Conservation (phyloP, 805 yeast species). For the Saccharomycopsis olivae region DNA sequence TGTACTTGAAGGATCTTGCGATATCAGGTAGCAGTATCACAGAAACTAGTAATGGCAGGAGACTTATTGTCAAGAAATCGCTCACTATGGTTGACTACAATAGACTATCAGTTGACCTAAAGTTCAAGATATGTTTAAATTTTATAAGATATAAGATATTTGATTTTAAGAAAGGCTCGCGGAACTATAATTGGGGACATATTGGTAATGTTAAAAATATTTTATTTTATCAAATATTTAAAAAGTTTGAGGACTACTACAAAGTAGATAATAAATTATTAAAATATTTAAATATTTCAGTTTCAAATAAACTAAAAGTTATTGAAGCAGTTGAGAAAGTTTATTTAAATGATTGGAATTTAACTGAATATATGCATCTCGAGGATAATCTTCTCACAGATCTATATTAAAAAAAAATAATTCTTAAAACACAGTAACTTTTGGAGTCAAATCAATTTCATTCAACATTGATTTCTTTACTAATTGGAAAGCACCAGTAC, state of each 20-base stretch:
- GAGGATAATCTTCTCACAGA: conserved; percentile 3
- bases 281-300: not conserved
- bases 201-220: conserved; percentile 5
- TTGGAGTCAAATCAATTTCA: conserved; percentile 33
- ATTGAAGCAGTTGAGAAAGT: conserved; percentile 14
- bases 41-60: no score
- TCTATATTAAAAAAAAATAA: conserved; percentile 1
- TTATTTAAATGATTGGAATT: conserved; percentile 10
- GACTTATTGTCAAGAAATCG: conserved; percentile 2
- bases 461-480: conserved; percentile 46
- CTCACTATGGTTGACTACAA: conserved; percentile 10
- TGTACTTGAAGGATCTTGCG: no score
- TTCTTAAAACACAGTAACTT: conserved; percentile 22
- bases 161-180: not conserved
- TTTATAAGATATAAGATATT: conserved; percentile 11
- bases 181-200: not conserved
- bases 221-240: conserved; percentile 14
- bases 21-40: no score
- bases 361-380: not conserved
- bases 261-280: conserved; percentile 1
- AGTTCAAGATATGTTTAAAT: conserved; percentile 16
- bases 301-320: conserved; percentile 6
- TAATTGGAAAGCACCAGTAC: conserved; percentile 93
- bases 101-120: conserved; percentile 8
- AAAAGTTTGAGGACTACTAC: conserved; percentile 12